A percentile compares a stretch with the other conserved stretches of the same genome.
These are phyloP conservation scores for Trebouxia sp. DNA, from an alignment of 139 green algal species.

Conservation along the genomic window DNA sequence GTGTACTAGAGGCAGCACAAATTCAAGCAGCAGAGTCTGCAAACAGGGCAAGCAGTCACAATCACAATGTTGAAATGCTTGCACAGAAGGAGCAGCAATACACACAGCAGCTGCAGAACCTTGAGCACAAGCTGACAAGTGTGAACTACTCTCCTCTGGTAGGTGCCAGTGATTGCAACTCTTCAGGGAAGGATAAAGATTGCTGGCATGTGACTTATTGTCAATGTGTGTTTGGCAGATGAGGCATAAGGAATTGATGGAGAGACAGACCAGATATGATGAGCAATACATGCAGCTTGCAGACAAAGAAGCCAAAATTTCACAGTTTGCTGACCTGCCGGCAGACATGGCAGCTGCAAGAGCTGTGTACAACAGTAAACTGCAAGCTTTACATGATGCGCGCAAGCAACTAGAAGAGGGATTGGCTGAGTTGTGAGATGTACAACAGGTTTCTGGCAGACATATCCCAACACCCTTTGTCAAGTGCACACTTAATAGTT, in stretches of 20 bases:
- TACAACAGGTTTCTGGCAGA: too few relatives aligned
- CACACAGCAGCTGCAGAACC: neutral
- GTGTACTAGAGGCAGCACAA: neutral
- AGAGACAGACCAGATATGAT: neutral
- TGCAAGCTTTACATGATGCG: neutral
- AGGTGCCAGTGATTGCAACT: neutral
- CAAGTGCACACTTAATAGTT: too few relatives aligned
- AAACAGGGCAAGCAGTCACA: neutral
- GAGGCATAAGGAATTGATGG: neutral
- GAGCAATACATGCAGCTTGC: neutral
- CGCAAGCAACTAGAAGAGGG: neutral
- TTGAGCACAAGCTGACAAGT: constrained; percentile 16
- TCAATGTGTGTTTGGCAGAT: neutral
- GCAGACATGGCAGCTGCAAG: constrained; percentile 8
- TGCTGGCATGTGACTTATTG: neutral
- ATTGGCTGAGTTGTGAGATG: neutral
- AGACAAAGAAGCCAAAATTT: neutral
- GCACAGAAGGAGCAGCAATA: constrained; percentile 16
- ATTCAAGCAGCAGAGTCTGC: neutral
- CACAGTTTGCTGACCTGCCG: constrained; percentile 3
- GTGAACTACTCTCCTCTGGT: constrained; percentile 4
- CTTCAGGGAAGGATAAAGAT: neutral
- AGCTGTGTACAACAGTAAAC: neutral
- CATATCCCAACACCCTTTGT: too few relatives aligned
- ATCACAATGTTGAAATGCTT: neutral